Conservation (phyloP, 805 yeast genomes). For the Lipomyces oligophaga region DNA sequence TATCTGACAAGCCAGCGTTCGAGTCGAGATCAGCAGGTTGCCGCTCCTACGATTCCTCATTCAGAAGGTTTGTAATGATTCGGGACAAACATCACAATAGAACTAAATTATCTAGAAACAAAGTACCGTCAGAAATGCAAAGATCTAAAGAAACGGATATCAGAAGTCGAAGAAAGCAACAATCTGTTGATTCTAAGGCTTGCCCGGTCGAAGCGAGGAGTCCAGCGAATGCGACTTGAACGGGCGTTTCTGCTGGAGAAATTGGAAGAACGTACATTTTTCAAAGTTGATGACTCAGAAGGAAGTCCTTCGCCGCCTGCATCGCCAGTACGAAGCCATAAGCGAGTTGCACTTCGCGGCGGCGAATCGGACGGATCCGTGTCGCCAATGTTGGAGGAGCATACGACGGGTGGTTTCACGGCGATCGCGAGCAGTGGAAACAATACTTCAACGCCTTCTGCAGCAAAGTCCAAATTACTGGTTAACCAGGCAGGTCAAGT, state of each 20-base stretch:
- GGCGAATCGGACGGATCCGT: no score
- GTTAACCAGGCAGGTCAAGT: slow-evolving; percentile 2
- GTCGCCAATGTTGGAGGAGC: slow-evolving; percentile 5
- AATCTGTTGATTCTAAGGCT: slow-evolving; percentile 67
- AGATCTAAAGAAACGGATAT: slow-evolving; percentile 51
- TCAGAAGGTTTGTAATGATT: slow-evolving; percentile 22
- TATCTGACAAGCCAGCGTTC: slow-evolving; percentile 1
- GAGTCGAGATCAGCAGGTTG: slow-evolving; percentile 1
- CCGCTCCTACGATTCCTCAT: slow-evolving; percentile 23
- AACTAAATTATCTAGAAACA: slow-evolving; percentile 35
- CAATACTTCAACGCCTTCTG: slow-evolving; percentile 8
- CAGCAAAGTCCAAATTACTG: background rate
- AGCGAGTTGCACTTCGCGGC: no score
- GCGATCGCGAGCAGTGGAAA: slow-evolving; percentile 15
- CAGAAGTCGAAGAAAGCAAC: slow-evolving; percentile 35
- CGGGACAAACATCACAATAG: no score
- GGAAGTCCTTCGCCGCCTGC: slow-evolving; percentile 35
- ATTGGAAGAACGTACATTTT: slow-evolving; percentile 51
- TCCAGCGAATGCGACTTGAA: slow-evolving; percentile 76
- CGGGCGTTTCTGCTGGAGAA: slow-evolving; percentile 75
- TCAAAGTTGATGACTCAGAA: slow-evolving; percentile 33
- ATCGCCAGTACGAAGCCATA: no score
- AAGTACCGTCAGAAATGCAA: slow-evolving; percentile 62
- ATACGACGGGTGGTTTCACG: slow-evolving; percentile 14
- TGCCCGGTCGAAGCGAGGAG: slow-evolving; percentile 67